Evolutionary conservation across 805 yeast genomes (phyloP), one percentile per base, ranked within the genome.

Genomic region (Dipodascopsis uninucleata): DNA sequence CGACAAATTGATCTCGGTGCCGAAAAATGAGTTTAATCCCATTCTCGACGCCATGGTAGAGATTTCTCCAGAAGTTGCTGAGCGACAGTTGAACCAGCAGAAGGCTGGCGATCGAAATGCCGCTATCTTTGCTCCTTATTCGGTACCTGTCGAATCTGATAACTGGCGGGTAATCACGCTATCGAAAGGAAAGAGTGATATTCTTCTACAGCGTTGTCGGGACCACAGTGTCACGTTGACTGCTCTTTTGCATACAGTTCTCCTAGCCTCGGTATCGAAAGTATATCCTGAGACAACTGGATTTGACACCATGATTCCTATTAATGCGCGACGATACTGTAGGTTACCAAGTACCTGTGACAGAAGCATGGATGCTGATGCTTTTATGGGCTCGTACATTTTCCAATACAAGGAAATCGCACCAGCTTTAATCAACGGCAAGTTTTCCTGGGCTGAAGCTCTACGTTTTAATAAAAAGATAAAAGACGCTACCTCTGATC

Each of bases 251-350:
- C n/a, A 23, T 9, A 39, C 32, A 16, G 16, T 34, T 2, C 28
- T 36, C 20, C n/a, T 28, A 12, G 39, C 20, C 4, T 41, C 45
- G 1, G 22, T 32, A 12, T 29, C 42, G 14, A 36, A 29, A 18
- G 31, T 45, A 10, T 39, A 31, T 21, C 36, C 39, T 0, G 25
- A 25, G 18, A 29, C 36, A 26, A 20, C 16, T n/a, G 45, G 36
- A 9, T 20, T 41, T 16, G 26, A 24, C 6, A 18, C 36, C 7
- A 31, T 34, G 14, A 16, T 47, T 9, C 52, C 52, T 8, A 16
- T 47, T 6, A 39, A 43, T 25, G 46, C 48, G 6, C 52, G 52
- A 4, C 43, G 44, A 17, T 47, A 39, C 24, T 10, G 23, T 9
- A 26, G 5, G 36, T 32, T 10, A 14, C 9, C 7, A 12, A 24